Evolutionary conservation across 495 filamentous ascomycete species (phyloP), one percentile per base, ranked within the genome.

Genomic region (Lophiostoma macrostomum): DNA sequence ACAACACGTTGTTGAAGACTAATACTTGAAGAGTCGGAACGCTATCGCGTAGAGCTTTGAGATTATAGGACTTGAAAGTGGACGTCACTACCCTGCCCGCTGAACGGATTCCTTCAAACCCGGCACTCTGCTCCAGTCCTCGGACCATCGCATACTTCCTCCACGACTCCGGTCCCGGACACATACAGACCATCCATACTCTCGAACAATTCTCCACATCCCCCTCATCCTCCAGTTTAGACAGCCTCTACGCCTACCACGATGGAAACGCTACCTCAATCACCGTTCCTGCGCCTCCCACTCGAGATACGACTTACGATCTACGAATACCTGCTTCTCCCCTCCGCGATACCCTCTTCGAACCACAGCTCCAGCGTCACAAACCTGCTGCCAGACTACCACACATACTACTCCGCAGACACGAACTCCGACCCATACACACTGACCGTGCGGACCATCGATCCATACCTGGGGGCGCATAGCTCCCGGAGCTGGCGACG

Each of bases 251-350:
- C 32, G 19, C 4, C 4, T 14, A 36, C 12, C 14, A 50, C 31
- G 35, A 4, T 24, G 14, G 23, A 39, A 18, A 22, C 32, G 12
- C 18, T 13, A 12, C 8, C 18, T 19, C 1, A 16, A 16, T 54
- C 60, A 23, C 58, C 54, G 10, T 70, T 74, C 48, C 60, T 76
- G 20, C 62, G 65, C 13, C 61, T 78, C 0, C 73, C 70, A 5
- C 14, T 64, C 12, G 75, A 78, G 52, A 56, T 76, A 27, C 69
- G 74, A 12, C 56, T 75, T 14, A 56, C 70, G 44, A 73, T 75
- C 59, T 74, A 75, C 54, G 43, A 61, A 16, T 49, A 56, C 13
- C 44, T 56, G 0, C 53, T 56, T 12, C 50, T 65, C 23, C 68
- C 64, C 3, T 53, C 54, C 4, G 29, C 37, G 4, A n/a, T 34